These are phyloP conservation scores for Phytophthora ramorum DNA, from an alignment of 352 stramenopile species.

Conservation along the genomic window DNA sequence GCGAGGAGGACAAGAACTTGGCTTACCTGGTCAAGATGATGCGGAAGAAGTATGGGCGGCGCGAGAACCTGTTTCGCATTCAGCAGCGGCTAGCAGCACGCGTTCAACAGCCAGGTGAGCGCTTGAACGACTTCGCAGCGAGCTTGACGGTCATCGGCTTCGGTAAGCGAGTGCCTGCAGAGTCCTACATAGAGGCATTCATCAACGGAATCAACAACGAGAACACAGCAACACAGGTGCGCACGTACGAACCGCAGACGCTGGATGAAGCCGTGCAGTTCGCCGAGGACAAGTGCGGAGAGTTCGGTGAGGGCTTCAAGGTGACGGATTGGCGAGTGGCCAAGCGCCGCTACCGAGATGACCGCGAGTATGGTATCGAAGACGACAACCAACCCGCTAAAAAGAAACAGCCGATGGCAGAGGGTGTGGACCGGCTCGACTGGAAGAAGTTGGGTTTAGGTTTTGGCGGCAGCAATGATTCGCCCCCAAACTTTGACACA, in stretches of 20 bases:
- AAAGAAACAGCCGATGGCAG: not conserved
- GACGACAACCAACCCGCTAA: not conserved
- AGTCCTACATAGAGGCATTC: not conserved
- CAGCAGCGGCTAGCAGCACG: not conserved
- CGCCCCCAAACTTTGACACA: not conserved
- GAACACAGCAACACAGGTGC: not conserved
- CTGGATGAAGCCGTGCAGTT: not conserved
- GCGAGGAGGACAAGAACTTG: not conserved
- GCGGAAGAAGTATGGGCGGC: not conserved
- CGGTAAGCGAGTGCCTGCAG: not conserved
- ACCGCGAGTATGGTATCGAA: not conserved
- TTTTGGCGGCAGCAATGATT: not conserved
- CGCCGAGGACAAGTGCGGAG: not conserved
- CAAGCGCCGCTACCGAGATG: not conserved
- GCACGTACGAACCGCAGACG: not conserved
- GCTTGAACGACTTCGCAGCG: not conserved
- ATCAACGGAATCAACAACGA: not conserved
- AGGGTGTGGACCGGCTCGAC: not conserved
- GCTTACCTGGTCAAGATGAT: not conserved
- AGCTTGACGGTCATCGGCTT: not conserved
- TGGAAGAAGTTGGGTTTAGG: not conserved
- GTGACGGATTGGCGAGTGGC: not conserved
- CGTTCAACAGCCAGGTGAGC: not conserved
- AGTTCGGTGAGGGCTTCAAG: conserved; percentile 1
- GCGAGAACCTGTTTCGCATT: not conserved